A percentile compares a stretch with the other conserved stretches of the same genome.
Evolutionary conservation across 371 early-diverging fungal genomes (phyloP).

Genomic region (Mucor mucedo): DNA sequence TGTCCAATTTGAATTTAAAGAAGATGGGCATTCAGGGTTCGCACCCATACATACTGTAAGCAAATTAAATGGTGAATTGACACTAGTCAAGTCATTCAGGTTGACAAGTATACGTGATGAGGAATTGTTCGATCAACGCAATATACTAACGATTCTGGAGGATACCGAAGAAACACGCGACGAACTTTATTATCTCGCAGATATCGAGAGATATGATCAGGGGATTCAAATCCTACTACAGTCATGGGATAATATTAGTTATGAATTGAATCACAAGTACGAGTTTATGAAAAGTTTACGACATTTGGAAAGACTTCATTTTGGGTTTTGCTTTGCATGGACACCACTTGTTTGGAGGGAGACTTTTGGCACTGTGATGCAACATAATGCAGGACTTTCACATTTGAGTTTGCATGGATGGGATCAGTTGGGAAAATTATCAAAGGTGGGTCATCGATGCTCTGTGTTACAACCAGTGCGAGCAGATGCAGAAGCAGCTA

Average conservation of each 20-base stretch:
- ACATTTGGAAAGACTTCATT: slow-evolving; percentile 18
- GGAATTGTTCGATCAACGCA: slow-evolving; percentile 12
- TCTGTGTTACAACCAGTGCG: slow-evolving; percentile 25
- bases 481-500: slow-evolving; percentile 26
- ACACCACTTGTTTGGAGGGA: slow-evolving; percentile 25
- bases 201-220: slow-evolving; percentile 11
- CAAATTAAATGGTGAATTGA: not conserved
- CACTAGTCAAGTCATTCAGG: not conserved
- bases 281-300: slow-evolving; percentile 6
- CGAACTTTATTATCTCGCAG: slow-evolving; percentile 12
- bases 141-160: slow-evolving; percentile 12
- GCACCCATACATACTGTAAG: slow-evolving; percentile 21
- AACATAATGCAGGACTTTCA: not conserved
- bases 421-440: slow-evolving; percentile 31
- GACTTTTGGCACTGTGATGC: not conserved
- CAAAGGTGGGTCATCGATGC: slow-evolving; percentile 11
- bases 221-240: not conserved
- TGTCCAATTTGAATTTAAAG: slow-evolving; percentile 14
- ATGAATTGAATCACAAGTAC: slow-evolving; percentile 12
- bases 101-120: slow-evolving; percentile 22
- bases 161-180: slow-evolving; percentile 13
- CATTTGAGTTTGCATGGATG: slow-evolving; percentile 26
- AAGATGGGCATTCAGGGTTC: slow-evolving; percentile 30
- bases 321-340: slow-evolving; percentile 34
- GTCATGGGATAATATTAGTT: slow-evolving; percentile 12